Evolutionary conservation across 352 stramenopile species (phyloP).

Genomic region (Phytophthora agathidicida): DNA sequence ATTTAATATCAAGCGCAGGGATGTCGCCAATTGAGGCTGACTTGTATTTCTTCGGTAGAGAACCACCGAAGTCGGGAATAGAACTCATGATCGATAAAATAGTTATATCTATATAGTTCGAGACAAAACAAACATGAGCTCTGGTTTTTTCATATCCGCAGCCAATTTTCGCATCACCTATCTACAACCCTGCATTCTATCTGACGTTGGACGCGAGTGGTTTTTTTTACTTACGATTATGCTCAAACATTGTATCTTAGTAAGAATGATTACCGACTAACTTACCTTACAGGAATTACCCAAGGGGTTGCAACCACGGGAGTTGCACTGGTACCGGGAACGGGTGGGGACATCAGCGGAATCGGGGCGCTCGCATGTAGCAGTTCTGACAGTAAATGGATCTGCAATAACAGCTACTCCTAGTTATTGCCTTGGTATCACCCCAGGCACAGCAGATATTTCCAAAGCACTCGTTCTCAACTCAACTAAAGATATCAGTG

Average conservation of each 20-base stretch:
- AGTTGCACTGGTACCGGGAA: not conserved
- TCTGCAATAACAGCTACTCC: not conserved
- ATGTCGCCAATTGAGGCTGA: not conserved
- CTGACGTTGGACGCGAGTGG: not conserved
- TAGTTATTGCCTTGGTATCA: not conserved
- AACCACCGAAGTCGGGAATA: slow-evolving; percentile 10
- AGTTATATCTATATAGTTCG: slow-evolving; percentile 1
- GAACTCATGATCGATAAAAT: slow-evolving; percentile 8
- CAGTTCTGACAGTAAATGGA: not conserved
- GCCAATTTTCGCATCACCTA: slow-evolving; percentile 3
- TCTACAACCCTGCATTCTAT: slow-evolving; percentile 15
- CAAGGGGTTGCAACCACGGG: not conserved
- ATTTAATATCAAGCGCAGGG: not conserved
- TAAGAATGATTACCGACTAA: slow-evolving; percentile 6
- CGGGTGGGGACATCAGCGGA: not conserved
- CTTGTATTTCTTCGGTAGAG: slow-evolving; percentile 3
- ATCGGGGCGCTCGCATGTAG: not conserved
- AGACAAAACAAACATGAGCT: slow-evolving; percentile 11
- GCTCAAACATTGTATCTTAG: not conserved
- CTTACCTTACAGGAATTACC: no score
- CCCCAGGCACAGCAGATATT: not conserved
- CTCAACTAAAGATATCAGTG: not conserved
- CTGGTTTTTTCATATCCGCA: slow-evolving; percentile 2
- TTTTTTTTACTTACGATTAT: slow-evolving; percentile 4
- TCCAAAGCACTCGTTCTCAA: slow-evolving; percentile 7